phyloP scores from a whole-genome alignment of 2,329 filamentous ascomycete genomes.

The Fusarium sp. region DNA sequence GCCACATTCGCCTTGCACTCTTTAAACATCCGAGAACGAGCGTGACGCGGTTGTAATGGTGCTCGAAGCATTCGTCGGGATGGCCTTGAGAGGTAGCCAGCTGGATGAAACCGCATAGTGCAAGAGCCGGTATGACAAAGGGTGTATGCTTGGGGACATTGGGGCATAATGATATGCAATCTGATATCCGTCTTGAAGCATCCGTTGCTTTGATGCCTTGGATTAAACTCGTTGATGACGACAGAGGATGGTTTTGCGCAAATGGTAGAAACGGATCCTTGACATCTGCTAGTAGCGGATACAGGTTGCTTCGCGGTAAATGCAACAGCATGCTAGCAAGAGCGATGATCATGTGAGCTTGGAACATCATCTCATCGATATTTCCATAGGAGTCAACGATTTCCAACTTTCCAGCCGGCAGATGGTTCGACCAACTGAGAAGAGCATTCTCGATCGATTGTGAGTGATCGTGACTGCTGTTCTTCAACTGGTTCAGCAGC shows the following conservation, averaged over 20 bases:
- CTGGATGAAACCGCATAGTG: constrained; percentile 36
- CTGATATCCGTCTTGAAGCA: constrained; percentile 35
- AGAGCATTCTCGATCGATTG: constrained; percentile 39
- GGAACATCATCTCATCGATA: constrained; percentile 42
- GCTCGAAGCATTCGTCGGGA: constrained; percentile 38
- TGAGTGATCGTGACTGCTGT: constrained; percentile 26
- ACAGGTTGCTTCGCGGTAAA: constrained; percentile 32
- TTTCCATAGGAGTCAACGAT: constrained; percentile 35
- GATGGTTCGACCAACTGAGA: constrained; percentile 37
- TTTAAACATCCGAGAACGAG: constrained; percentile 28
- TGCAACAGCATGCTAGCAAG: constrained; percentile 37
- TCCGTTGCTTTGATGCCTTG: constrained; percentile 42
- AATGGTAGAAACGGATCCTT: constrained; percentile 21
- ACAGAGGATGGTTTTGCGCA: constrained; percentile 12
- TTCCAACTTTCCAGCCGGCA: constrained; percentile 26
- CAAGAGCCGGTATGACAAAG: constrained; percentile 28
- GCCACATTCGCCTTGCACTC: constrained; percentile 32
- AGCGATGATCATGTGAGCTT: constrained; percentile 35
- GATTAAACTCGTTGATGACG: constrained; percentile 19
- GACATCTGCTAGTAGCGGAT: constrained; percentile 14
- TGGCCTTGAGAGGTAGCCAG: constrained; percentile 34
- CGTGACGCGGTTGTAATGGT: constrained; percentile 37
- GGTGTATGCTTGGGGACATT: constrained; percentile 38
- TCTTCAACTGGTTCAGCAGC: constrained; percentile 21
- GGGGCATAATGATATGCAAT: constrained; percentile 33